A percentile compares a stretch with the other conserved stretches of the same genome.
phyloP scores from a whole-genome alignment of 2,329 filamentous ascomycete genomes.

The Xylariaceae sp. region DNA sequence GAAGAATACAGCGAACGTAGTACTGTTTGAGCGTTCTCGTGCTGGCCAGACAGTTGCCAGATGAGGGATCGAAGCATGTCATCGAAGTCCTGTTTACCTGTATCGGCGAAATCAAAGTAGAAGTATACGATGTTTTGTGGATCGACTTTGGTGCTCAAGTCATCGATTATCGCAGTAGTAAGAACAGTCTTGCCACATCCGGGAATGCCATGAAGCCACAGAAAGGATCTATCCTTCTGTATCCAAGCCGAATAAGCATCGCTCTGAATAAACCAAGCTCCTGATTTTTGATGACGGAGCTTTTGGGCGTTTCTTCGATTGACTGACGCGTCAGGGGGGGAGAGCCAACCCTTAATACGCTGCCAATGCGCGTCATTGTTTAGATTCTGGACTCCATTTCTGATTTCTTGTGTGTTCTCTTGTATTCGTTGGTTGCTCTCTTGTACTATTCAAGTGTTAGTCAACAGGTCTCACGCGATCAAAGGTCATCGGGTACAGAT shows the following conservation, averaged over 20 bases:
- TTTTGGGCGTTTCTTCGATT: conserved; percentile 32
- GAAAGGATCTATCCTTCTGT: conserved; percentile 23
- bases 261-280: conserved; percentile 34
- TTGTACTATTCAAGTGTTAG: no score
- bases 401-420: no score
- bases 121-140: conserved; percentile 27
- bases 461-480: no score
- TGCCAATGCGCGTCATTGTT: no score
- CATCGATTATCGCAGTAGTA: conserved; percentile 34
- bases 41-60: conserved; percentile 30
- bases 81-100: conserved; percentile 32
- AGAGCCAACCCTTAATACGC: conserved; percentile 30
- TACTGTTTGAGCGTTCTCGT: conserved; percentile 10
- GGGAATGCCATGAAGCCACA: conserved; percentile 38
- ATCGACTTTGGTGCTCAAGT: conserved; percentile 14
- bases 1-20: no score
- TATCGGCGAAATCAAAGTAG: conserved; percentile 38
- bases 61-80: conserved; percentile 36
- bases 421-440: no score
- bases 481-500: no score
- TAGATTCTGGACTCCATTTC: no score
- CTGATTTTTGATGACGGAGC: conserved; percentile 31
- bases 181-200: conserved; percentile 41
- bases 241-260: conserved; percentile 32
- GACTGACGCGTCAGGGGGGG: conserved; percentile 31